These are phyloP conservation scores for Spencermartinsiella ligniputridi DNA, from an alignment of 1,139 yeast genomes.

Conservation along the genomic window DNA sequence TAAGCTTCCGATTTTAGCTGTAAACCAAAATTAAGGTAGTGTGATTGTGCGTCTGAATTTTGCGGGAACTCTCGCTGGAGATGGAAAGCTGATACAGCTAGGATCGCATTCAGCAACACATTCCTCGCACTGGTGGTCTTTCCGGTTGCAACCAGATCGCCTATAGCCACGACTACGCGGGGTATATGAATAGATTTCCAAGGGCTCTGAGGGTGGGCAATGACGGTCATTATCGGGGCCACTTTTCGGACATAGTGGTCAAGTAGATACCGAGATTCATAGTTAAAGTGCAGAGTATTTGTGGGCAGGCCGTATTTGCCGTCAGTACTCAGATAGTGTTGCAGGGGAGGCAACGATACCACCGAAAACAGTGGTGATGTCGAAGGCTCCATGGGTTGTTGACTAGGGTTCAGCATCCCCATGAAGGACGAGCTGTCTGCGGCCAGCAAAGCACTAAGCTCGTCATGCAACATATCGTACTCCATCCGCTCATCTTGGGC, in stretches of 20 bases:
- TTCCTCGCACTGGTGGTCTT: constrained; percentile 71
- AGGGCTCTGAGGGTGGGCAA: constrained; percentile 75
- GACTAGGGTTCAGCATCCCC: background rate
- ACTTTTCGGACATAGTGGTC: constrained; percentile 75
- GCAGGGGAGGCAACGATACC: constrained; percentile 5
- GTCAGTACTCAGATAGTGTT: constrained; percentile 5
- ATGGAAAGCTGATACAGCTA: constrained; percentile 81
- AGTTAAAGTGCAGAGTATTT: constrained; percentile 46
- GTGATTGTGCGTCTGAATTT: constrained; percentile 61
- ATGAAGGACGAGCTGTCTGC: constrained; percentile 9
- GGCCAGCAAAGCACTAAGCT: constrained; percentile 14
- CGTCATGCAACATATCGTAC: constrained; percentile 17
- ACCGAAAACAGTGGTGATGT: constrained; percentile 8
- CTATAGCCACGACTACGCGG: constrained; percentile 72
- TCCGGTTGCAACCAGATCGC: constrained; percentile 74
- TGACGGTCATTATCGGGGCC: constrained; percentile 84
- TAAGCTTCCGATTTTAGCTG: constrained; percentile 73
- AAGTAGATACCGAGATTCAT: constrained; percentile 50
- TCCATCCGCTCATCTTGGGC: constrained; percentile 11
- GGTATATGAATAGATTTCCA: constrained; percentile 87
- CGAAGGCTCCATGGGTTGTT: constrained; percentile 2
- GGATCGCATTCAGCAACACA: constrained; percentile 70
- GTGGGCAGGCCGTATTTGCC: constrained; percentile 1
- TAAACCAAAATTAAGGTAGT: constrained; percentile 66
- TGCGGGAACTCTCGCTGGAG: constrained; percentile 65